These are phyloP conservation scores for Phytopythium ostracodes DNA, from an alignment of 352 stramenopile species.

Conservation along the genomic window DNA sequence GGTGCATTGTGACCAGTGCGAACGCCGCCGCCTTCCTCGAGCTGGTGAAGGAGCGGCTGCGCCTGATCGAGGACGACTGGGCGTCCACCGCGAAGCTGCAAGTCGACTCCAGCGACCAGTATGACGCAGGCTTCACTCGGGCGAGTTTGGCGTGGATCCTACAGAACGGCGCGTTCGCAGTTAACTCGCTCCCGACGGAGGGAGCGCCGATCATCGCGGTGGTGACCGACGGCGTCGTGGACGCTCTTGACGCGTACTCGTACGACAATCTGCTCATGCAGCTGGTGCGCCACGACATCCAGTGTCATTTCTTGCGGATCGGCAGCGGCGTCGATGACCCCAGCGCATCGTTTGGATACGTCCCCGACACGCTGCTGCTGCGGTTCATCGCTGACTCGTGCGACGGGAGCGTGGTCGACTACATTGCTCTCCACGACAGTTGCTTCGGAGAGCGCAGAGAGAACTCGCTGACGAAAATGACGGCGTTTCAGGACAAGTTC, in stretches of 20 bases:
- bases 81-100: constrained; percentile 32
- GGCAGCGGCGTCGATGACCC: constrained; percentile 47
- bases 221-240: constrained; percentile 83
- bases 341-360: constrained; percentile 78
- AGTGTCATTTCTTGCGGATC: constrained; percentile 80
- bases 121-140: constrained; percentile 3
- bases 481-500: constrained; percentile 44
- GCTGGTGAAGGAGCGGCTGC: constrained; percentile 69
- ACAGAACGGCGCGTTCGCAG: constrained; percentile 83
- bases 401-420: constrained; percentile 64
- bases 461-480: constrained; percentile 49
- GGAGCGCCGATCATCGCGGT: constrained; percentile 79
- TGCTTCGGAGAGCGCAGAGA: constrained; percentile 33
- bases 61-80: constrained; percentile 84
- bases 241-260: constrained; percentile 66
- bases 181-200: constrained; percentile 79
- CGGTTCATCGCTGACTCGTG: constrained; percentile 73
- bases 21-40: constrained; percentile 60
- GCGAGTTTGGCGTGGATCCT: constrained; percentile 73
- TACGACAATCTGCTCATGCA: constrained; percentile 89
- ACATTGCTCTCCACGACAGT: constrained; percentile 47
- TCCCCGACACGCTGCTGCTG: constrained; percentile 77
- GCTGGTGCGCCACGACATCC: constrained; percentile 83
- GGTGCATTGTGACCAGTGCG: constrained; percentile 57
- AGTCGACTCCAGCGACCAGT: constrained; percentile 11